phyloP scores from a whole-genome alignment of 441 rosid species.

The Theobroma grandiflorum region DNA sequence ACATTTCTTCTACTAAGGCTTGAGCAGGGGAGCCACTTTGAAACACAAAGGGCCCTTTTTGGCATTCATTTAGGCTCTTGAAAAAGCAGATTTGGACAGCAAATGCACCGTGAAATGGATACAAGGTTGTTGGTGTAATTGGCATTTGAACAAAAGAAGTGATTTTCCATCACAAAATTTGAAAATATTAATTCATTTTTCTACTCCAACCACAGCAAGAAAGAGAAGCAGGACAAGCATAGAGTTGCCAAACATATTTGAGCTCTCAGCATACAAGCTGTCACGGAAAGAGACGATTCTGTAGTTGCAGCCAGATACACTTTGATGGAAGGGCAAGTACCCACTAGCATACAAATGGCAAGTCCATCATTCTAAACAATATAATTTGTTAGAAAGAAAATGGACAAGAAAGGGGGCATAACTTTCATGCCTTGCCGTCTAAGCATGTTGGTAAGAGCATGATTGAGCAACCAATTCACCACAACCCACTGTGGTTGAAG shows the following conservation, averaged over 20 bases:
- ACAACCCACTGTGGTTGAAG: not conserved
- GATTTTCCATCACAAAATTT: not conserved
- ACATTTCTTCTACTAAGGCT: not conserved
- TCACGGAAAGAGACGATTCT: no score
- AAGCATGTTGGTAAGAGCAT: not conserved
- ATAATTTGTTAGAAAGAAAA: constrained; percentile 2
- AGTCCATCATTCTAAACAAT: not conserved
- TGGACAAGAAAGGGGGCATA: not conserved
- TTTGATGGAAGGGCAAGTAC: not conserved
- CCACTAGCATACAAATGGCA: not conserved
- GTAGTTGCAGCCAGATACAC: not conserved
- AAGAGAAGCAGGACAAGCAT: not conserved
- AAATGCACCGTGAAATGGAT: not conserved
- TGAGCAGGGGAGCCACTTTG: not conserved
- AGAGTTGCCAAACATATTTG: not conserved
- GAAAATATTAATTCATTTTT: not conserved
- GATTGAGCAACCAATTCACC: constrained; percentile 20
- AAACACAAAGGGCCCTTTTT: not conserved
- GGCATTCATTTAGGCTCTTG: not conserved
- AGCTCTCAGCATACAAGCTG: not conserved
- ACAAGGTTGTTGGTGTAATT: not conserved
- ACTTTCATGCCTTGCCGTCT: not conserved
- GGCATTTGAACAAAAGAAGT: not conserved
- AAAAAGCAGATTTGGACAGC: not conserved
- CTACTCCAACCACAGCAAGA: not conserved